phyloP scores from a whole-genome alignment of 1,284 basidiomycete genomes.

The Cystobasidiaceae sp. region DNA sequence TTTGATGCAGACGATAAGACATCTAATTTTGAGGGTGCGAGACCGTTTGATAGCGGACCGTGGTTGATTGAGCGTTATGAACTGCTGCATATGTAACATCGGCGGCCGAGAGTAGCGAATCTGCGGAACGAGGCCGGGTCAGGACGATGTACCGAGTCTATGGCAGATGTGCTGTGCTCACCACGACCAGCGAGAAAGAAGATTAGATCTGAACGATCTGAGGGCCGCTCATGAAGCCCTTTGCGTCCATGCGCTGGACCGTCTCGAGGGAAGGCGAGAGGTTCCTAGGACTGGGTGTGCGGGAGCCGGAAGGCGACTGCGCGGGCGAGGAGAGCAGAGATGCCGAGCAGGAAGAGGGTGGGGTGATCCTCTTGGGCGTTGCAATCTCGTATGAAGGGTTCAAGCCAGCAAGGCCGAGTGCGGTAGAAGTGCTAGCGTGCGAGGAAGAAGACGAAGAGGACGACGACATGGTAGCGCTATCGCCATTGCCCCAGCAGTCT shows the following conservation, averaged over 20 bases:
- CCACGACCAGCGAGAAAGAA: too few relatives aligned
- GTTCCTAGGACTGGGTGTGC: conserved; percentile 18
- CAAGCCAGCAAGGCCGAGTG: conserved; percentile 24
- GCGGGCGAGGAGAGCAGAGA: conserved; percentile 24
- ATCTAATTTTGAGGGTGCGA: too few relatives aligned
- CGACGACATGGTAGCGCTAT: too few relatives aligned
- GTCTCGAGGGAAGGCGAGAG: conserved; percentile 9
- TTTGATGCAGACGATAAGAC: too few relatives aligned
- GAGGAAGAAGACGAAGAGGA: conserved; percentile 18
- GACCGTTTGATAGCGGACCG: too few relatives aligned
- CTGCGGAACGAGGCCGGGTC: too few relatives aligned
- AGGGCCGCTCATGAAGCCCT: conserved; percentile 24
- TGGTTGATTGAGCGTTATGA: too few relatives aligned
- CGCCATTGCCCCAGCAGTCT: conserved; percentile 32
- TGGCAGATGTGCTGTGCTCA: too few relatives aligned
- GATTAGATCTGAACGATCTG: conserved; percentile 22
- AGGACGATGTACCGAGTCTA: too few relatives aligned
- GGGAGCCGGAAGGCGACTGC: not conserved
- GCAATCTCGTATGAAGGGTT: not conserved
- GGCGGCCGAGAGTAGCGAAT: too few relatives aligned
- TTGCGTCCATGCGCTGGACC: conserved; percentile 17
- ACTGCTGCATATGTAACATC: too few relatives aligned
- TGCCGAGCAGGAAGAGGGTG: conserved; percentile 22
- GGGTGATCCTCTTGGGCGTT: conserved; percentile 15
- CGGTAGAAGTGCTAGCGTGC: conserved; percentile 19